phyloP scores from a whole-genome alignment of 495 filamentous ascomycete species.

The Parmelia sp. region DNA sequence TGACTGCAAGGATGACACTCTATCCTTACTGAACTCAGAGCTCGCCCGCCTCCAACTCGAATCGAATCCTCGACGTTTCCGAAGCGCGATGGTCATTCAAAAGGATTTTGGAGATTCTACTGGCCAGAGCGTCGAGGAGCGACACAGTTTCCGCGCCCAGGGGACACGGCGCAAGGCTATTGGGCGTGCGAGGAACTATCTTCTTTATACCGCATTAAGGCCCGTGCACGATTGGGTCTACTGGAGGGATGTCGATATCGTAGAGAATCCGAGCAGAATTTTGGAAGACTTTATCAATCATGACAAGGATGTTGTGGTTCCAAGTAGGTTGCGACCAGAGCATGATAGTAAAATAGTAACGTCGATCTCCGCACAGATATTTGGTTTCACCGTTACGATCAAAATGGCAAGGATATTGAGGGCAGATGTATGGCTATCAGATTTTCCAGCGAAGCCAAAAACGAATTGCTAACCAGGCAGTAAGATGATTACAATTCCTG shows the following conservation, averaged over 20 bases:
- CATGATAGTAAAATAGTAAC: constrained; percentile 29
- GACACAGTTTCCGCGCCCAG: constrained; percentile 67
- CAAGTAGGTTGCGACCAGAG: constrained; percentile 51
- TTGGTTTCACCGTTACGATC: constrained; percentile 71
- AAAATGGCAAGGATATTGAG: constrained; percentile 65
- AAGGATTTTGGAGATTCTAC: constrained; percentile 64
- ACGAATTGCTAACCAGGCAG: constrained; percentile 14
- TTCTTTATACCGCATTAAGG: constrained; percentile 62
- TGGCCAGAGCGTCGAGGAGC: constrained; percentile 59
- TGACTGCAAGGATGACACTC: constrained; percentile 68
- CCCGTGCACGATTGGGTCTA: constrained; percentile 80
- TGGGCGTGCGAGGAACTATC: constrained; percentile 69
- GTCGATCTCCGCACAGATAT: constrained; percentile 49
- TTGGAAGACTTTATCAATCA: constrained; percentile 76
- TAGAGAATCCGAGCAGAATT: constrained; percentile 63
- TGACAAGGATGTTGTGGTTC: constrained; percentile 69
- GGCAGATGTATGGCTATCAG: constrained; percentile 57
- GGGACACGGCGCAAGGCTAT: constrained; percentile 69
- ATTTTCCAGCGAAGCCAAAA: background rate
- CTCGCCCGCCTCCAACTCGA: constrained; percentile 63
- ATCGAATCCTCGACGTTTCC: constrained; percentile 56
- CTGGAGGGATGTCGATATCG: constrained; percentile 80
- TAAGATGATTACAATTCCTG: constrained; percentile 28
- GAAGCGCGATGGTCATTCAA: constrained; percentile 59
- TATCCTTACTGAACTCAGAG: constrained; percentile 58